These are phyloP conservation scores for Phytomonas sp. DNA, from an alignment of 208 protist genomes.

Conservation along the genomic window DNA sequence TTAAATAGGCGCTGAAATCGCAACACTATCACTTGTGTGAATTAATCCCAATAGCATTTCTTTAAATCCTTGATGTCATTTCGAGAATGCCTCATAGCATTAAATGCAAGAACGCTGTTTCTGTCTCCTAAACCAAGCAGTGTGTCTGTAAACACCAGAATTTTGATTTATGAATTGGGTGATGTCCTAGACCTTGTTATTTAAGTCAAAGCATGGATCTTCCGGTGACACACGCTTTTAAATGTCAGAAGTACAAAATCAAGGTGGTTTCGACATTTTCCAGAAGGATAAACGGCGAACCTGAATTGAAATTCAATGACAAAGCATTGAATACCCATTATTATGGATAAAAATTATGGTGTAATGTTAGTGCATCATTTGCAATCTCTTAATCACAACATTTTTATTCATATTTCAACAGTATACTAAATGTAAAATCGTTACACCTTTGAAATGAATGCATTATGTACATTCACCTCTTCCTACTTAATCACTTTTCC, in stretches of 20 bases:
- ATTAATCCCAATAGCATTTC: conserved; percentile 70
- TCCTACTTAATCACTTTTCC: too few relatives aligned
- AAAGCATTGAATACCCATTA: neutral
- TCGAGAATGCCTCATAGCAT: conserved; percentile 69
- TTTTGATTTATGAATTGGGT: conserved; percentile 82
- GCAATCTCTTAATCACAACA: conserved; percentile 3
- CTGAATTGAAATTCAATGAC: neutral
- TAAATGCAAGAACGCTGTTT: conserved; percentile 80
- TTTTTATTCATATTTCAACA: conserved; percentile 4
- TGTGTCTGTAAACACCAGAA: conserved; percentile 83
- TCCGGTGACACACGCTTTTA: conserved; percentile 49
- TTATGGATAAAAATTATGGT: neutral
- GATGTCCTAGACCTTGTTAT: conserved; percentile 80
- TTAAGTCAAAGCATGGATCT: conserved; percentile 77
- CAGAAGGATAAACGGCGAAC: neutral
- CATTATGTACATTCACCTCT: too few relatives aligned
- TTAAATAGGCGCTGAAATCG: conserved; percentile 20
- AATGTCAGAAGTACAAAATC: conserved; percentile 10
- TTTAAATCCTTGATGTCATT: conserved; percentile 52
- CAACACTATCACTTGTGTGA: conserved; percentile 51
- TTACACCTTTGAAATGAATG: too few relatives aligned
- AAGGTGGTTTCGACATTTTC: neutral
- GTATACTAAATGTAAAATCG: neutral
- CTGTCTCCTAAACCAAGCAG: conserved; percentile 75
- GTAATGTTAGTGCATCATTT: neutral